Percentiles rank a stretch among this genome's conserved stretches.
Conservation (phyloP, 331 rosid species). For the Pyracantha coccinea region DNA sequence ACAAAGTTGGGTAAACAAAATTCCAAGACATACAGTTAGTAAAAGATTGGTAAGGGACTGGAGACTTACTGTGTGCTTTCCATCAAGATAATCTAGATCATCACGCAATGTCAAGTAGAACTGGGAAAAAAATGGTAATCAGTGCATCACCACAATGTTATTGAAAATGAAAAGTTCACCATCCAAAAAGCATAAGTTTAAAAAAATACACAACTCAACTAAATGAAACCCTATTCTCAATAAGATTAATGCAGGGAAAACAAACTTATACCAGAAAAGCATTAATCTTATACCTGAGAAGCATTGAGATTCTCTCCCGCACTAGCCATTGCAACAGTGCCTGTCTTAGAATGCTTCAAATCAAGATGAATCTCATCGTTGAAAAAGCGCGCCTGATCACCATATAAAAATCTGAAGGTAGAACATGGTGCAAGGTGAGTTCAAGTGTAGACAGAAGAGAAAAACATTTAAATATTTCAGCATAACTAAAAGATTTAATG, state of each 20-base stretch:
- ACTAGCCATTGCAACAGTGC: conserved; percentile 94
- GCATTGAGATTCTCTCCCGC: conserved; percentile 98
- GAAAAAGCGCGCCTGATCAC: conserved; percentile 96
- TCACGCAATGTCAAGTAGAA: conserved; percentile 86
- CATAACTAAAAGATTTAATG: too few relatives aligned
- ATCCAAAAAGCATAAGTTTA: not conserved
- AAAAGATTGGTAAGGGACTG: not conserved
- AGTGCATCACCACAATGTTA: conserved; percentile 3
- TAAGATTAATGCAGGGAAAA: not conserved
- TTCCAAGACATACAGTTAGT: not conserved
- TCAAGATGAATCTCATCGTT: conserved; percentile 73
- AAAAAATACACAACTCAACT: not conserved
- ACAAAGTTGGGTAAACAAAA: not conserved
- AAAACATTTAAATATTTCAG: too few relatives aligned
- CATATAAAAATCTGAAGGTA: conserved; percentile 63
- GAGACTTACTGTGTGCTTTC: conserved; percentile 79
- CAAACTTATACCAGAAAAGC: not conserved
- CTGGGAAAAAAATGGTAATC: conserved; percentile 27
- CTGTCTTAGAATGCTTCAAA: conserved; percentile 87
- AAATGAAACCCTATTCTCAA: not conserved
- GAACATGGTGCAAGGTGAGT: not conserved
- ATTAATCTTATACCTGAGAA: conserved; percentile 61
- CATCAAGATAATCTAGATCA: conserved; percentile 90
- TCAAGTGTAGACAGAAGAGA: too few relatives aligned
- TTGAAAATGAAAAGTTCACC: not conserved